A percentile compares a stretch with the other conserved stretches of the same genome.
Conservation (phyloP, 139 green algal species). For the Chlamydomonas urium region DNA sequence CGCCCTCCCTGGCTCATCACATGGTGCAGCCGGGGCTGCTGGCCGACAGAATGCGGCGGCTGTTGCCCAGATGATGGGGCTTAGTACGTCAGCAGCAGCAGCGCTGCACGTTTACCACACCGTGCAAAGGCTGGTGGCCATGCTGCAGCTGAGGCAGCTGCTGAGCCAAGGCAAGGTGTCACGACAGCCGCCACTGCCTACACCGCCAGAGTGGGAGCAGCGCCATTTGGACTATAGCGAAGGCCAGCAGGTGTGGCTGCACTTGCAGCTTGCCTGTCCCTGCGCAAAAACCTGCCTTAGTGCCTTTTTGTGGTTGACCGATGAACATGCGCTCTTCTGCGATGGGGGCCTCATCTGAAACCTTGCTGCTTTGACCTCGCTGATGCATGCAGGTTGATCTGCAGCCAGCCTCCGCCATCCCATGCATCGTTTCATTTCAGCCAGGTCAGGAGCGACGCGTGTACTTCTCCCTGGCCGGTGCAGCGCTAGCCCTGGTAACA, state of each 20-base stretch:
- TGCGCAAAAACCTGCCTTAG: no score
- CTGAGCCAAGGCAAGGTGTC: conserved; percentile 6
- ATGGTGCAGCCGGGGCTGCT: not conserved
- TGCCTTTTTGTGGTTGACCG: no score
- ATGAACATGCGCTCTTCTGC: no score
- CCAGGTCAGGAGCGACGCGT: conserved; percentile 66
- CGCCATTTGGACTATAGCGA: conserved; percentile 8
- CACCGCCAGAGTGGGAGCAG: conserved; percentile 16
- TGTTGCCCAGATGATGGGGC: conserved; percentile 13
- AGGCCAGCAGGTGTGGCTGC: not conserved
- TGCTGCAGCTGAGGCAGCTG: conserved; percentile 62
- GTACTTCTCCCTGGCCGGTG: conserved; percentile 55
- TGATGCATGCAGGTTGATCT: conserved; percentile 34
- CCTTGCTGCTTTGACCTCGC: no score
- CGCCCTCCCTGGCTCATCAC: not conserved
- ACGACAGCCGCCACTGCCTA: conserved; percentile 4
- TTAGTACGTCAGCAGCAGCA: conserved; percentile 38
- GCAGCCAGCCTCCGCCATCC: conserved; percentile 25
- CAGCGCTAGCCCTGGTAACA: not conserved
- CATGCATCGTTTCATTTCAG: conserved; percentile 72
- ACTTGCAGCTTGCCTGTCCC: no score
- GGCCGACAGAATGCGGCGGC: conserved; percentile 1
- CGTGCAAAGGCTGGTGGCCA: conserved; percentile 56
- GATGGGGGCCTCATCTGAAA: no score
- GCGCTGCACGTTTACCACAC: conserved; percentile 50